These are phyloP conservation scores for Linnemannia exigua DNA, from an alignment of 192 early-diverging fungal genomes.

Conservation along the genomic window DNA sequence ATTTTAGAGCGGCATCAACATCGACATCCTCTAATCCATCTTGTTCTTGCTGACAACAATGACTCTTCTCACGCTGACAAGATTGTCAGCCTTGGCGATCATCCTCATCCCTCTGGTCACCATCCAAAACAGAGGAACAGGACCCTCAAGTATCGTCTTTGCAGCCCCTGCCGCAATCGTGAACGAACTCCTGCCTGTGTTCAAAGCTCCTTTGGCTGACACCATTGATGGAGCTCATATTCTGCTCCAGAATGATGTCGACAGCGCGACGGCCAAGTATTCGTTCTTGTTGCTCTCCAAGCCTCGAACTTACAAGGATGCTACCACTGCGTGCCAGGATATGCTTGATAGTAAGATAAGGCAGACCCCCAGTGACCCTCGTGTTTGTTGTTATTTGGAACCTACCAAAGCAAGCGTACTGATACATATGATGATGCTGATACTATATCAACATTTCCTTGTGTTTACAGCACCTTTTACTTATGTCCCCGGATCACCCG, in stretches of 20 bases:
- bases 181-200: constrained; percentile 3
- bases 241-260: constrained; percentile 36
- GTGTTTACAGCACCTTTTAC: background rate
- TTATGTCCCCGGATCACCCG: background rate
- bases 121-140: background rate
- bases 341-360: constrained; percentile 16
- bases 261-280: constrained; percentile 9
- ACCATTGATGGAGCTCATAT: constrained; percentile 30
- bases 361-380: background rate
- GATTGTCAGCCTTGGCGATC: background rate
- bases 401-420: too few relatives aligned
- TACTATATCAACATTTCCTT: background rate
- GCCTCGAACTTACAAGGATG: constrained; percentile 15
- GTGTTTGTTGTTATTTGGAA: too few relatives aligned
- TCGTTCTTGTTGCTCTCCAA: constrained; percentile 30
- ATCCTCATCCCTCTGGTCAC: background rate
- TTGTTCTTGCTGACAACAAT: background rate
- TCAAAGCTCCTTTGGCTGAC: constrained; percentile 15
- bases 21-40: too few relatives aligned
- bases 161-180: constrained; percentile 17
- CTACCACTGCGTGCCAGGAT: constrained; percentile 2
- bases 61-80: background rate
- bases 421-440: background rate
- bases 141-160: background rate
- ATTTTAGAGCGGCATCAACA: too few relatives aligned